Percentiles rank a stretch among this genome's conserved stretches.
Conservation (phyloP, 805 yeast species). For the Yarrowia keelungensis region DNA sequence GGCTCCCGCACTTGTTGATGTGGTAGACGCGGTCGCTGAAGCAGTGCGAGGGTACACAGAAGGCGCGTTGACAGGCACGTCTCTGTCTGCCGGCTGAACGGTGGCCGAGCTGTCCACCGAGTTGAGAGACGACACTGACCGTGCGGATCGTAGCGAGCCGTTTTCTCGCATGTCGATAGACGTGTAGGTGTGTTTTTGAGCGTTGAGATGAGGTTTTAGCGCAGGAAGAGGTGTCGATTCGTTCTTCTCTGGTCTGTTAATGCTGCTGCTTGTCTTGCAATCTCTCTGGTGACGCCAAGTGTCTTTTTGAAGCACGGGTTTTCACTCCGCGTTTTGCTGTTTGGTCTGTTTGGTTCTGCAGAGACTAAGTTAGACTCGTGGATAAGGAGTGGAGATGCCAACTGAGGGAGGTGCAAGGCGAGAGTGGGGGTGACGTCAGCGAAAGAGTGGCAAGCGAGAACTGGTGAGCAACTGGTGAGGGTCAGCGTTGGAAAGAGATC, state of each 20-base stretch:
- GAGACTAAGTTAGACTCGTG: conserved; percentile 33
- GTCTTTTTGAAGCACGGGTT: background rate
- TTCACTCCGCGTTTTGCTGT: conserved; percentile 10
- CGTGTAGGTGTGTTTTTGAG: background rate
- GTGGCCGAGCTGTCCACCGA: conserved; percentile 26
- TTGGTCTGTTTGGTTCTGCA: conserved; percentile 19
- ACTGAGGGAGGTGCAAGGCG: conserved; percentile 18
- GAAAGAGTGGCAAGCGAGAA: no score
- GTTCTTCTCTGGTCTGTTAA: background rate
- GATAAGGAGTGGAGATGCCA: conserved; percentile 29
- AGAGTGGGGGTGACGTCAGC: conserved; percentile 8
- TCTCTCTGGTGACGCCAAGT: background rate
- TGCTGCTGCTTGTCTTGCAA: background rate
- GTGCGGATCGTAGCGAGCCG: conserved; percentile 29
- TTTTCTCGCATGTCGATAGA: conserved; percentile 3
- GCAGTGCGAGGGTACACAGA: conserved; percentile 33
- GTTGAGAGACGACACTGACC: conserved; percentile 23
- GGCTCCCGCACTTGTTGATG: conserved; percentile 19
- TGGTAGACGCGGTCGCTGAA: conserved; percentile 17
- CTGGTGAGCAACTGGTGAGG: no score
- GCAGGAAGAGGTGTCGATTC: no score
- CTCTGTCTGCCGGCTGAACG: conserved; percentile 20
- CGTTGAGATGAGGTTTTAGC: no score
- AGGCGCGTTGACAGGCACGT: conserved; percentile 7
- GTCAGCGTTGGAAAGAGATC: no score